A percentile compares a stretch with the other conserved stretches of the same genome.
phyloP scores from a whole-genome alignment of 1,139 yeast genomes.

The Debaryomyces sp. region DNA sequence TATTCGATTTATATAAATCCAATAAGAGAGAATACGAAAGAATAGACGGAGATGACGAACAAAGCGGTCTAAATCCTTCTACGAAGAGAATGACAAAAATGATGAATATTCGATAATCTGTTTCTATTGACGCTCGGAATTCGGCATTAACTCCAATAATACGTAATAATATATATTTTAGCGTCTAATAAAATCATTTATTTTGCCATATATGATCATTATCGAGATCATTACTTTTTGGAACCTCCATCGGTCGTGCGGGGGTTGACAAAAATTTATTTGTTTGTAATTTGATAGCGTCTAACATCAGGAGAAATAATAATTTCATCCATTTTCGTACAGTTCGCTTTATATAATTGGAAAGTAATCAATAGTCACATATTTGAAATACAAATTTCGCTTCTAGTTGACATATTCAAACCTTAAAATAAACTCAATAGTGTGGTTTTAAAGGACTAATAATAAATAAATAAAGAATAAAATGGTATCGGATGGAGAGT shows the following conservation, averaged over 20 bases:
- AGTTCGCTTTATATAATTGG: background rate
- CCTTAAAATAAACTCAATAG: background rate
- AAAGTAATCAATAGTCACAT: background rate
- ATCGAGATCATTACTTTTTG: background rate
- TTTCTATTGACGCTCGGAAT: background rate
- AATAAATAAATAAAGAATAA: background rate
- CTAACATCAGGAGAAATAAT: background rate
- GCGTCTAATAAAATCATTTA: background rate
- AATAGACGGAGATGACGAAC: constrained; percentile 21
- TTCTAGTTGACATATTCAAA: background rate
- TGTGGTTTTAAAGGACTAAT: background rate
- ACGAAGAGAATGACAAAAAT: constrained; percentile 26
- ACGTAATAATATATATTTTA: background rate
- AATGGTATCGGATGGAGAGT: constrained; percentile 49
- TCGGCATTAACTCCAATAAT: background rate
- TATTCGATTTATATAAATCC: constrained; percentile 64
- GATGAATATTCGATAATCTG: constrained; percentile 26
- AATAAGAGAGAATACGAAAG: constrained; percentile 23
- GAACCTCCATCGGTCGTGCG: constrained; percentile 5
- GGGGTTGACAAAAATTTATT: background rate
- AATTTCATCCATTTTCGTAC: background rate
- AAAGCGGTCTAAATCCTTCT: constrained; percentile 21
- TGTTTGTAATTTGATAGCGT: background rate
- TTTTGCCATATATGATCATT: background rate
- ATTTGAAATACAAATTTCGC: background rate